phyloP scores from a whole-genome alignment of 1,284 basidiomycete species.

The Cryptococcus wingfieldii region DNA sequence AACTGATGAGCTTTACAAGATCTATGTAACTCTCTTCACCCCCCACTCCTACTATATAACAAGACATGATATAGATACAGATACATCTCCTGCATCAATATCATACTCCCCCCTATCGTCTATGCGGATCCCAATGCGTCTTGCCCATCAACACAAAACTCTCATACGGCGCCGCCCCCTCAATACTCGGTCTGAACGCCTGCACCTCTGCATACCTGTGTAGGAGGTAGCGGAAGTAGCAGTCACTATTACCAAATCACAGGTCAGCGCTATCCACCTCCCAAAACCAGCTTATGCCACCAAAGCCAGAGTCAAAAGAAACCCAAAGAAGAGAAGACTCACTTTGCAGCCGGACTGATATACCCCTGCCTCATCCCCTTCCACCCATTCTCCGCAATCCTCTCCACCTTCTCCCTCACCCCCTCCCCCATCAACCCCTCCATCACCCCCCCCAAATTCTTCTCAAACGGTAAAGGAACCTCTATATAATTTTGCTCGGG shows the following conservation, averaged over 20 bases:
- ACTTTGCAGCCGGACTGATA: constrained; percentile 37
- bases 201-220: constrained; percentile 26
- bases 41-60: background rate
- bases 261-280: background rate
- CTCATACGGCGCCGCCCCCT: constrained; percentile 31
- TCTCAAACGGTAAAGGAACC: constrained; percentile 24
- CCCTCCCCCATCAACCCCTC: constrained; percentile 24
- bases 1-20: no score
- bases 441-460: constrained; percentile 40
- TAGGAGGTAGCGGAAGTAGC: constrained; percentile 24
- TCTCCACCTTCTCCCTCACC: constrained; percentile 24
- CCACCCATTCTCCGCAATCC: constrained; percentile 40
- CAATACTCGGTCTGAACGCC: constrained; percentile 32
- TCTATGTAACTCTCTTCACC: no score
- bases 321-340: constrained; percentile 12
- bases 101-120: background rate
- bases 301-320: background rate
- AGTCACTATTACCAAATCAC: constrained; percentile 18
- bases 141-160: constrained; percentile 39
- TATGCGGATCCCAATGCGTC: constrained; percentile 38
- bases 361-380: constrained; percentile 37
- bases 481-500: constrained; percentile 45
- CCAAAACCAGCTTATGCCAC: no score
- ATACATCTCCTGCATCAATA: no score
- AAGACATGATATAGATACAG: background rate